Conservation (phyloP, 2,329 filamentous ascomycete species). For the Colletotrichum karsti region DNA sequence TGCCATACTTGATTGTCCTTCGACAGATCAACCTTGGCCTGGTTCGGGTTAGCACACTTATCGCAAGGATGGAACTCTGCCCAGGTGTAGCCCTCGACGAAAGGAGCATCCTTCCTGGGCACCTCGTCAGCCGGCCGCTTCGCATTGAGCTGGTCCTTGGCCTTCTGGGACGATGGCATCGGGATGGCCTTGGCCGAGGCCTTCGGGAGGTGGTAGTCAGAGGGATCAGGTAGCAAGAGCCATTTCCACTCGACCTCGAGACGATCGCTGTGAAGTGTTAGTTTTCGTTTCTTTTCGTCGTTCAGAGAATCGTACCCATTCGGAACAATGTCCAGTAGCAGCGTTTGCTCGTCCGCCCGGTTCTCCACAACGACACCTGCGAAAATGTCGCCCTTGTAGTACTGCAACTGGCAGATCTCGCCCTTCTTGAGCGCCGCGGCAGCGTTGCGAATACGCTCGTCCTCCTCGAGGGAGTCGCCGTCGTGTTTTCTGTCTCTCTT, state of each 20-base stretch:
- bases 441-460: constrained; percentile 72
- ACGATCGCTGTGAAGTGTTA: constrained; percentile 67
- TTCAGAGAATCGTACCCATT: constrained; percentile 70
- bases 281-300: constrained; percentile 33
- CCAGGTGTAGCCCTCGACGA: constrained; percentile 76
- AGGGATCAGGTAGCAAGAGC: constrained; percentile 75
- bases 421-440: constrained; percentile 75
- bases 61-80: constrained; percentile 79
- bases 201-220: constrained; percentile 77
- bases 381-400: constrained; percentile 85
- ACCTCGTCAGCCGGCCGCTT: constrained; percentile 68
- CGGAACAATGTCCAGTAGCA: constrained; percentile 85
- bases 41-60: constrained; percentile 60
- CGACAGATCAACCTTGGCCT: constrained; percentile 74
- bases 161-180: constrained; percentile 70
- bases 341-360: constrained; percentile 74
- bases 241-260: constrained; percentile 88
- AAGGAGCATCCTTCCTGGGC: constrained; percentile 72
- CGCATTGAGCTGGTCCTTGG: constrained; percentile 73
- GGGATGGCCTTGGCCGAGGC: constrained; percentile 78
- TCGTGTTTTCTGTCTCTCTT: constrained; percentile 84
- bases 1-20: constrained; percentile 85
- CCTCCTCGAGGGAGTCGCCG: constrained; percentile 74
- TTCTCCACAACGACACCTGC: constrained; percentile 91
- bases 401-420: constrained; percentile 88